phyloP scores from a whole-genome alignment of 495 filamentous ascomycete genomes.

The Bathelium albidoporum region DNA sequence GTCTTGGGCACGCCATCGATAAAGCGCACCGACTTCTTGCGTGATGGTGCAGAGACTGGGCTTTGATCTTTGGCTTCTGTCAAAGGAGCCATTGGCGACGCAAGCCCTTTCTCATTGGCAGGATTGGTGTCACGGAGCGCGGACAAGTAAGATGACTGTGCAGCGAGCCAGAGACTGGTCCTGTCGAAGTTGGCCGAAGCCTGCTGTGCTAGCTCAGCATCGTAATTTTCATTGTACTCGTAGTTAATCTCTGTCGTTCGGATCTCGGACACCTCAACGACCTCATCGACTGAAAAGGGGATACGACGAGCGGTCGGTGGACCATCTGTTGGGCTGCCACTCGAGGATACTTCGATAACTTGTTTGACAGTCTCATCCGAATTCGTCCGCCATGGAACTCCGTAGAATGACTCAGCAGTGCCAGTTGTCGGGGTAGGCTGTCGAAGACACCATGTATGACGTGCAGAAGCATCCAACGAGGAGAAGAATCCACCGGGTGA shows the following conservation, averaged over 20 bases:
- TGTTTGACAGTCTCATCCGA: slow-evolving; percentile 50
- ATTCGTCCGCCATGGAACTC: slow-evolving; percentile 25
- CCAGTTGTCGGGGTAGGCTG: slow-evolving; percentile 31
- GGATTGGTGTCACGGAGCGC: slow-evolving; percentile 55
- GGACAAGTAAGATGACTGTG: slow-evolving; percentile 66
- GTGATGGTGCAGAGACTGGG: not conserved
- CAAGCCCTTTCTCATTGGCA: not conserved
- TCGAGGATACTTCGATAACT: slow-evolving; percentile 52
- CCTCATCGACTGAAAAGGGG: slow-evolving; percentile 28
- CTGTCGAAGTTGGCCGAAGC: slow-evolving; percentile 62
- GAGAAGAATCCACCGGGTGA: slow-evolving; percentile 89
- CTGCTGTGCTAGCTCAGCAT: slow-evolving; percentile 51
- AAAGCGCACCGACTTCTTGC: slow-evolving; percentile 71
- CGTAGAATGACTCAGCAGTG: slow-evolving; percentile 22
- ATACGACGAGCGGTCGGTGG: slow-evolving; percentile 18
- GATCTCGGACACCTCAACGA: slow-evolving; percentile 32
- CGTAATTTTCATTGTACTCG: slow-evolving; percentile 63
- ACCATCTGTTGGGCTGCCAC: slow-evolving; percentile 56
- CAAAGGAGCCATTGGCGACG: not conserved
- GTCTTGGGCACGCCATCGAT: slow-evolving; percentile 42
- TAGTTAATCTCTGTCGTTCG: slow-evolving; percentile 36
- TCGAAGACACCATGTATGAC: slow-evolving; percentile 62
- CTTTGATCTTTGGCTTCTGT: slow-evolving; percentile 15
- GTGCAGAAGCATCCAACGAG: slow-evolving; percentile 56
- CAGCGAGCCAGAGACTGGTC: slow-evolving; percentile 70